phyloP scores from a whole-genome alignment of 345 rosid genomes.

The Rhodomyrtus tomentosa region DNA sequence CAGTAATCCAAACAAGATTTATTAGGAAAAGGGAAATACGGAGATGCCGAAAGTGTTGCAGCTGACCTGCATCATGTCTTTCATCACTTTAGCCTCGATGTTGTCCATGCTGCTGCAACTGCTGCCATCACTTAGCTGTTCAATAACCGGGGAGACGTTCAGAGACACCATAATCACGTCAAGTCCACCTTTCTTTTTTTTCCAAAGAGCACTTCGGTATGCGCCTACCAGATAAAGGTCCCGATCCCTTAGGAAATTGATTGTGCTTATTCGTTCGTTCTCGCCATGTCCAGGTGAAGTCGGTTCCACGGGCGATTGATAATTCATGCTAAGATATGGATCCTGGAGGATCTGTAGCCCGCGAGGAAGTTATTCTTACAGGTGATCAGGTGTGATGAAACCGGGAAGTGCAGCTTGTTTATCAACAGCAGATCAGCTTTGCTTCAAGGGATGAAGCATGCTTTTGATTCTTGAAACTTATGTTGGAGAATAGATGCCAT shows the following conservation, averaged over 20 bases:
- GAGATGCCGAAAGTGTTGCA: neutral
- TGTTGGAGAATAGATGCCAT: neutral
- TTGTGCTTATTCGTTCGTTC: neutral
- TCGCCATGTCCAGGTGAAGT: neutral
- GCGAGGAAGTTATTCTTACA: neutral
- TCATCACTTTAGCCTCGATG: neutral
- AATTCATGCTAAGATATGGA: neutral
- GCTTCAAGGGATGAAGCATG: neutral
- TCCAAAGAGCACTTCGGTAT: neutral
- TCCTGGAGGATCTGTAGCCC: neutral
- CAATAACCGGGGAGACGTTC: neutral
- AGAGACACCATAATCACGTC: neutral
- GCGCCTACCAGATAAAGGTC: neutral
- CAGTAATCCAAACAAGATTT: neutral
- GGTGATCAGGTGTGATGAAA: neutral
- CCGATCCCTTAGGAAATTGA: neutral
- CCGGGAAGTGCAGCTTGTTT: neutral
- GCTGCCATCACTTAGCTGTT: neutral
- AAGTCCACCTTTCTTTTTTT: neutral
- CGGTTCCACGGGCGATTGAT: neutral
- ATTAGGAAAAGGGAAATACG: neutral
- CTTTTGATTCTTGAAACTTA: neutral
- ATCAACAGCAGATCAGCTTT: neutral
- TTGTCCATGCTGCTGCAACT: neutral
- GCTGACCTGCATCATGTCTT: neutral